Evolutionary conservation across 306 rosid species (phyloP), one percentile per base, ranked within the genome.

Genomic region (Vigna reflexopilosa): DNA sequence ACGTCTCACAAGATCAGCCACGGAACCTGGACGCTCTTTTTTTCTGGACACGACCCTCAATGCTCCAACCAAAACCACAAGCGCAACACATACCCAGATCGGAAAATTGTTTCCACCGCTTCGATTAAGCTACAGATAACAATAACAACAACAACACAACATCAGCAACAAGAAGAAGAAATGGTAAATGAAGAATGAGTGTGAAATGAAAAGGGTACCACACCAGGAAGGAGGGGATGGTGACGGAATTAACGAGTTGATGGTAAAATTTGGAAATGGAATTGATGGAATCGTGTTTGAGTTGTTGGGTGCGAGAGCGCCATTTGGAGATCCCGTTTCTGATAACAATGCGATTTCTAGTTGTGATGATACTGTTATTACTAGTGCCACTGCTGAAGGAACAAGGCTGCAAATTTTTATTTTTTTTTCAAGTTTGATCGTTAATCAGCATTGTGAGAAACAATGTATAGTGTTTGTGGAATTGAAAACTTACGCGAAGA

Each of bases 1-100:
- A 11, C 98, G 98, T 61, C 98, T 82, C 32, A 95, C 95, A 1
- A 95, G 89, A 89, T 95, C 98, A 67, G 97, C 98, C 0, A 95
- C 96, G 19, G 98, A 92, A 74, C 98, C 98, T 69, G 95, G 89
- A 28, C 81, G 90, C 15, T 70, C 78, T 22, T 82, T 72, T 72
- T 85, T 88, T 7, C 72, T 65, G 26, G 86, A 77, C 68, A 88
- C 4, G 0, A 16, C 84, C 87, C 86, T 86, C 66, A 88, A 71
- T 32, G 68, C 69, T 1, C 83, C 74, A 58, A 87, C 78, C 81
- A 91, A 67, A 72, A 86, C 76, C 56, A 85, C 85, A 75, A 87
- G 72, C 26, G 88, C 93, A 77, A 92, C 65, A 20, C 88, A 89
- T 58, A 92, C 64, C 82, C 97, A 93, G 77, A 91, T 72, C 26